Base-by-base conservation (phyloP, 306 rosid genomes). In the Fragaria iinumae region DNA sequence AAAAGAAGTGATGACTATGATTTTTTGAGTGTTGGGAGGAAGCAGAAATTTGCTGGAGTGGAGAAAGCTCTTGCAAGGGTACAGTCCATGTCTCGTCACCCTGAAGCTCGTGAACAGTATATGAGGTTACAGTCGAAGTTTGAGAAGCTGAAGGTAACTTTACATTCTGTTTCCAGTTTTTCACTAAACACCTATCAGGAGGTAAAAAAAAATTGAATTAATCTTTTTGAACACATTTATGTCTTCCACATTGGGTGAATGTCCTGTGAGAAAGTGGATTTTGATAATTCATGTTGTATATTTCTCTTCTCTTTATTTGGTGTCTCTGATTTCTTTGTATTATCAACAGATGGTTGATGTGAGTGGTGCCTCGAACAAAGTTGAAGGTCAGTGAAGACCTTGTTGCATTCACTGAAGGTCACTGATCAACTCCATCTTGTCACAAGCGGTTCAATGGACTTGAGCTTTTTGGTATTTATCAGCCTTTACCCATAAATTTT, bases 11-110 rank as follows among this genome's bases (percentile, higher is more conserved):
- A 91, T 4, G 96, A 89, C 66, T 89, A 89, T 39, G 97, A 91
- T 43, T 89, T 86, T 85, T 83, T 91, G 38, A 83, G 86, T 73
- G 77, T 83, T 77, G 88, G 91, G 50, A 84, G 93, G 80, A 88
- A 76, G 84, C 89, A 87, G 78, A 91, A 91, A 80, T 80, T 71
- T 74, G 91, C 84, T 39, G 87, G 81, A 65, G 90, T 89, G 72
- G 89, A 89, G 44, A 86, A 87, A 76, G 93, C 97, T 80, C 89
- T 91, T 4, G 84, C 86, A 53, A 83, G 91, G 79, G 93, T 91
- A 41, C 76, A 43, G 83, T 89, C 89, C 74, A 91, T 89, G 93
- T 85, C 83, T 80, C 90, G 75, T 29, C 65, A 74, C 63, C 89
- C 89, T 7, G 93, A 89, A 76, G 97, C 93, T 13, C 81, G 90